Base-by-base conservation (phyloP, 176 grass and related monocot species). In the Triticum monococcum region DNA sequence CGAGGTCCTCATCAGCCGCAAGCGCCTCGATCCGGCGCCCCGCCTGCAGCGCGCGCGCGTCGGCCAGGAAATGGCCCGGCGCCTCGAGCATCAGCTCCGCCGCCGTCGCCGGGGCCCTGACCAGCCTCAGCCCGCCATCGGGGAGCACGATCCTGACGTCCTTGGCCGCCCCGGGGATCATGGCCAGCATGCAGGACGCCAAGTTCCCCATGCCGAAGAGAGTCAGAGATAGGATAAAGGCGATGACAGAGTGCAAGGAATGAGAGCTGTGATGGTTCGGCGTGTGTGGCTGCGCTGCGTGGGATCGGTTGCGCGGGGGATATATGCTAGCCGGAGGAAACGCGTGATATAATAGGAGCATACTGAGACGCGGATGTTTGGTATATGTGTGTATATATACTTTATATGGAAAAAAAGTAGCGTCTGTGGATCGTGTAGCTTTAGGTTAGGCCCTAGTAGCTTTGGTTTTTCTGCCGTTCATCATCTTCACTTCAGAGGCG, bases 11-110 rank as follows among this genome's bases (percentile, higher is more conserved):
- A 63, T 98, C 97, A 11, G 97, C 97, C 0, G 79, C 63, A 26
- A 98, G 84, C 14, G 90, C 89, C 32, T 35, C 80, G 84, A 98
- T 40, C 75, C 94, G 75, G 36, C 91, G 81, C 2, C 96, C 96
- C 5, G 88, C 75, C 5, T 80, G 86, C 86, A 96, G 86, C 50
- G 84, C 81, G 13, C 71, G 83, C 31, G 86, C 88, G 81, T 94
- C 81, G 1, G 88, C 83, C 1, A 96, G 46, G 92, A 98, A 94
- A 79, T 98, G 90, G 17, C 93, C 93, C 5, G 96, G 93, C 54
- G 63, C 81, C 79, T 98, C 91, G 17, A 98, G 90, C 97, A 98
- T 98, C 38, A 96, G 69, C 85, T 98, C 97, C 8, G 97, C 97
- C 9, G 88, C 86, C 64, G 62, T 96, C 12, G 73, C 79, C 22